Base-by-base conservation (phyloP, 805 yeast species). In the Candida xyloterini region DNA sequence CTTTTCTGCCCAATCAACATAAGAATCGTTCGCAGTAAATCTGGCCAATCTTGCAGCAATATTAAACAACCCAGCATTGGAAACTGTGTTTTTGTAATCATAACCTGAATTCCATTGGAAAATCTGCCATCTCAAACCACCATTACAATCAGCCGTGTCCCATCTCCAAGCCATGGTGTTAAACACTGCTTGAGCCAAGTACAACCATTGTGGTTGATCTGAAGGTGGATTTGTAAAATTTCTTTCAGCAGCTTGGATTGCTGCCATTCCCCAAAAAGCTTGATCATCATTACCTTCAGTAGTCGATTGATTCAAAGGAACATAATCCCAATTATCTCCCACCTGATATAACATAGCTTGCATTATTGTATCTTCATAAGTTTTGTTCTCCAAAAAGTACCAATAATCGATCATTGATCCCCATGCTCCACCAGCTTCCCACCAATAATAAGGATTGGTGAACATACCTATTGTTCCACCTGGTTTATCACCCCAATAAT, bases 201-300 rank as follows among this genome's bases (percentile, higher is more conserved):
- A 74, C 23, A 88, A 71, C 97, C 97, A 91, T 42, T 77, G 77
- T 13, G 88, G 88, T 39, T 73, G 61, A 36, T 68, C 74, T 1
- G 54, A 44, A 56, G 78, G 66, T 2, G 95, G 89, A 53, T 81
- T 78, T 1, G 86, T 67, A 58, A 89, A 89, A 64, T 87, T 87
- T 57, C 82, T 73, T 62, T 91, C 98, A 0, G 95, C 95, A 1
- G 97, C 97, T 21, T 78, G 81, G 84, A 91, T 87, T 4, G 80
- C 95, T 1, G 95, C 84, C 44, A 93, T 70, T 5, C 96, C 98
- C 98, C 98, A 91, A 61, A 91, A 88, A 2, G 86, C 96, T 67
- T 91, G 98, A 69, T 91, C 98, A 71, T 91, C 99, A 59, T 91
- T 91, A 56, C 98, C 99, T 65, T 91, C 97, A 2, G 95, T 85